Base-by-base conservation (phyloP, 1,284 basidiomycete species). In the Puccinia novopanici region DNA sequence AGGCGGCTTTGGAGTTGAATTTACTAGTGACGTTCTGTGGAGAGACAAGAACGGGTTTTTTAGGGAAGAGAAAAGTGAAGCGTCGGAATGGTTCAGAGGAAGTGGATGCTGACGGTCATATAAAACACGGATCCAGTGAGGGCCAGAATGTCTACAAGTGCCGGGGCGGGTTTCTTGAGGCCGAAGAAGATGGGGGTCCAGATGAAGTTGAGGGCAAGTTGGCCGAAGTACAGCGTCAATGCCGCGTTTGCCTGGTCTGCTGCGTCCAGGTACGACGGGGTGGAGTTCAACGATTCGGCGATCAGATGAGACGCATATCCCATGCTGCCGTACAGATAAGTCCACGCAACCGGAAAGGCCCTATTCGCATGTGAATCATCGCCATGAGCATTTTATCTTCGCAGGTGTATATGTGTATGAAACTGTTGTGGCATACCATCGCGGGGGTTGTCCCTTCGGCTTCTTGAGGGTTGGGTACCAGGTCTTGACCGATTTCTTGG, bases 151-250 rank as follows among this genome's bases (percentile, higher is more conserved):
- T 85, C 83, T 81, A 83, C 81, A 1, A 85, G 78, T 17, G 83
- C 84, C 3, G 83, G 74, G 9, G 82, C 83, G 75, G 84, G 82
- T 68, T 84, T 81, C 17, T 84, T 83, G 37, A 82, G 70, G 52
- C 84, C 84, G 34, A 85, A 85, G 82, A 83, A 83, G 82, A 85
- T 81, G 52, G 84, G 84, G 40, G 84, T 83, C 84, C 84, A 85
- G 65, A 83, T 24, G 24, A 79, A 82, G 81, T 85, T 85, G 48
- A 85, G 83, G 37, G 79, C 82, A 67, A 85, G 82, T 82, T 85
- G 84, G 24, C 75, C 80, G 81, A 83, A 85, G 83, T 85, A 85
- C 48, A 85, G 82, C 24, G 80, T 63, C 71, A 85, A 82, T 13
- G 84, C 82, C 67, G 81, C 82, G 52, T 83, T 81, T 67, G 84